These are phyloP conservation scores for Pseudocercospora pini-densiflorae DNA, from an alignment of 2,329 filamentous ascomycete genomes.

Conservation along the genomic window DNA sequence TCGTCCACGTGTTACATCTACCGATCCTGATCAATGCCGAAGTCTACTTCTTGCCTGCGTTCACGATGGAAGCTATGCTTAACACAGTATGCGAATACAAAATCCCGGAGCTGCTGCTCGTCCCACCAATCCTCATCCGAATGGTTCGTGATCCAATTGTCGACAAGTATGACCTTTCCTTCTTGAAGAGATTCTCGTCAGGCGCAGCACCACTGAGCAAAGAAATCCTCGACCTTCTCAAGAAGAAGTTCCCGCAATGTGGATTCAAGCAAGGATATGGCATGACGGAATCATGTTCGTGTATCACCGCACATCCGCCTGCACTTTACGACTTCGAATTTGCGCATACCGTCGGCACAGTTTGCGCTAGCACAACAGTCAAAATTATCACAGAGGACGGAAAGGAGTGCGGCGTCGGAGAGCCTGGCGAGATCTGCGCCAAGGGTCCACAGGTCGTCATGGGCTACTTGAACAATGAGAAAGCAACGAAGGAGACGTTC, in stretches of 20 bases:
- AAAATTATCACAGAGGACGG: slow-evolving; percentile 64
- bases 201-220: slow-evolving; percentile 63
- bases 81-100: slow-evolving; percentile 57
- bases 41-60: slow-evolving; percentile 67
- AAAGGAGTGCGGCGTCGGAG: slow-evolving; percentile 55
- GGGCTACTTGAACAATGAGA: slow-evolving; percentile 58
- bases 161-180: slow-evolving; percentile 60
- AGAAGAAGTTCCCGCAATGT: slow-evolving; percentile 61
- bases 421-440: slow-evolving; percentile 61
- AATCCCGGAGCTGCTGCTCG: slow-evolving; percentile 61
- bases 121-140: slow-evolving; percentile 65
- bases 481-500: slow-evolving; percentile 56
- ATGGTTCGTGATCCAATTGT: slow-evolving; percentile 62
- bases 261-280: slow-evolving; percentile 67
- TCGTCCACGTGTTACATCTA: slow-evolving; percentile 66
- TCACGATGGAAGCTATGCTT: slow-evolving; percentile 66
- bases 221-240: slow-evolving; percentile 62
- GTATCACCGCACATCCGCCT: slow-evolving; percentile 65
- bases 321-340: slow-evolving; percentile 62
- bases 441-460: slow-evolving; percentile 58
- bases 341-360: slow-evolving; percentile 59
- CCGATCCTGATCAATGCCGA: slow-evolving; percentile 68
- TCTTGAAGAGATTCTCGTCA: slow-evolving; percentile 61
- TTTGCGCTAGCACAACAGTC: slow-evolving; percentile 63
- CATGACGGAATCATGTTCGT: slow-evolving; percentile 69